Conservation (phyloP, 495 filamentous ascomycete genomes). For the Chaetomium fimeti region DNA sequence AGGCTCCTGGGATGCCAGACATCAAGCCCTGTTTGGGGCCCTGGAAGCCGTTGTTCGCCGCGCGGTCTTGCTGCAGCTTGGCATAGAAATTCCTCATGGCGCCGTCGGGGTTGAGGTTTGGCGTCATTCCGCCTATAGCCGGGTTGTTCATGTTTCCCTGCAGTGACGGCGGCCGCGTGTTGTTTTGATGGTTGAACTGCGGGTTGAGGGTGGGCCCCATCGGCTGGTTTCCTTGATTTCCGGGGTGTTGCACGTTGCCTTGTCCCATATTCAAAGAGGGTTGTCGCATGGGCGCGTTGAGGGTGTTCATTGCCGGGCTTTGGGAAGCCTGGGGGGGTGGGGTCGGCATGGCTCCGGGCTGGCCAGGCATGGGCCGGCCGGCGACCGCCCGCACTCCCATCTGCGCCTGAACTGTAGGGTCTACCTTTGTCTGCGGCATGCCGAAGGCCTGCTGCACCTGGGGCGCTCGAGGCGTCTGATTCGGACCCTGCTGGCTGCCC, state of each 20-base stretch:
- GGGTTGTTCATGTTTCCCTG: conserved; percentile 27
- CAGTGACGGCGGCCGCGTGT: conserved; percentile 28
- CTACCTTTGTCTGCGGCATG: conserved; percentile 43
- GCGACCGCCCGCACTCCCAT: conserved; percentile 1
- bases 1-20: conserved; percentile 28
- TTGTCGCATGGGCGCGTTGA: conserved; percentile 50
- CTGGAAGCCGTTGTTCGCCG: conserved; percentile 21
- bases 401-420: conserved; percentile 39
- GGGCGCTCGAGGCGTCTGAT: conserved; percentile 37
- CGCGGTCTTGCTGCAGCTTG: conserved; percentile 36
- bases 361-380: conserved; percentile 45
- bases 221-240: conserved; percentile 41
- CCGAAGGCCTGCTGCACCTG: conserved; percentile 42
- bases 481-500: conserved; percentile 36
- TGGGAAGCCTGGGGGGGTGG: conserved; percentile 45
- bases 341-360: conserved; percentile 42
- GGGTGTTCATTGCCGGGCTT: conserved; percentile 51
- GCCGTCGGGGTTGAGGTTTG: background rate
- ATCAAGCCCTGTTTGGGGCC: conserved; percentile 25
- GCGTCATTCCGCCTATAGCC: conserved; percentile 27
- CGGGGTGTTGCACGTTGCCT: conserved; percentile 34
- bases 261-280: conserved; percentile 46
- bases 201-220: conserved; percentile 35
- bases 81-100: conserved; percentile 24
- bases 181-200: conserved; percentile 36